Conservation (phyloP, 257 asterid genomes). For the Verbascum thapsus region DNA sequence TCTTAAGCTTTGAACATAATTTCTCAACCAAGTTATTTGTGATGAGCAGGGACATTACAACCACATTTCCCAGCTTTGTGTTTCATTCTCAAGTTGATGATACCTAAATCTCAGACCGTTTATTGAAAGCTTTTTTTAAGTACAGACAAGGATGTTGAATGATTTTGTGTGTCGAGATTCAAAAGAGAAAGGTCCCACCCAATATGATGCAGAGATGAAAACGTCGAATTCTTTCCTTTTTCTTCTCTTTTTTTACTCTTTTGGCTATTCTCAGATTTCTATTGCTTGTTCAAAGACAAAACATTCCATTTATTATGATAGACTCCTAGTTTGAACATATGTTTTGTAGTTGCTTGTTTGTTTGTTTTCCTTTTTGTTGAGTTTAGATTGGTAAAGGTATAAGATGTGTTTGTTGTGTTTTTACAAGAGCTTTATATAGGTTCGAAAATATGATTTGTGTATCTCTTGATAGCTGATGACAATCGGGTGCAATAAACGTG, state of each 20-base stretch:
- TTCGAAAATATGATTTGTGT: not conserved
- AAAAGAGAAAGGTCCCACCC: not conserved
- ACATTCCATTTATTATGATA: conserved; percentile 6
- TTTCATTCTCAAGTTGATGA: conserved; percentile 71
- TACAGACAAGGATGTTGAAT: not conserved
- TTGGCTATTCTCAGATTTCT: not conserved
- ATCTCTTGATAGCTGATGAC: not conserved
- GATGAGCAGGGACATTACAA: conserved; percentile 63
- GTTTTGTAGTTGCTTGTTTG: not conserved
- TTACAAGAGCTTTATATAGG: not conserved
- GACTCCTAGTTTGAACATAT: conserved; percentile 9
- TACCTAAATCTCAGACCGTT: conserved; percentile 31
- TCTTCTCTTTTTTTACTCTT: not conserved
- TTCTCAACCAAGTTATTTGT: not conserved
- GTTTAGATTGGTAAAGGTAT: conserved; percentile 5
- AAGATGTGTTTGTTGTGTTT: not conserved
- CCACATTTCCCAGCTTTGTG: conserved; percentile 72
- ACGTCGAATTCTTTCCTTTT: conserved; percentile 14
- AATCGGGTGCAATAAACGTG: too few relatives aligned
- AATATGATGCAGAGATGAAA: conserved; percentile 23
- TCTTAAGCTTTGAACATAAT: not conserved
- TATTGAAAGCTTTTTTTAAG: not conserved
- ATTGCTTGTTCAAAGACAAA: conserved; percentile 4
- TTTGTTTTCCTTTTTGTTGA: not conserved
- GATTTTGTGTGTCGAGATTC: conserved; percentile 10